Evolutionary conservation across 2,329 filamentous ascomycete genomes (phyloP), one percentile per base, ranked within the genome.

Genomic region (Neofusicoccum umdonicola): DNA sequence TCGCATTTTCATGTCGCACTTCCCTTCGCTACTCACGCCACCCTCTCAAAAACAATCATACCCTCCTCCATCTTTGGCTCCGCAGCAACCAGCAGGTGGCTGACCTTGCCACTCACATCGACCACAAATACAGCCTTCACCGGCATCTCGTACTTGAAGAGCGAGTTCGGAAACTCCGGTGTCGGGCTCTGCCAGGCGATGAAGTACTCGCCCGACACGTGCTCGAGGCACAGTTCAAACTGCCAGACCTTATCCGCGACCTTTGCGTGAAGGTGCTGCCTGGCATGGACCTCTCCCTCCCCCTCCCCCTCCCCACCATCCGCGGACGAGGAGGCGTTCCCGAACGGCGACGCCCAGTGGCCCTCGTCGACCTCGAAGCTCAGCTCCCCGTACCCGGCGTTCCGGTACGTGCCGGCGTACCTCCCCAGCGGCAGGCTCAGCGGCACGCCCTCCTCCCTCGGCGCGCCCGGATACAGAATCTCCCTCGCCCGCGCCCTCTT

Each of bases 161-260:
- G 34, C 51, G 13, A 27, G 34, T 37, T 57, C 12, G 62, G 62
- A 31, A n/a, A 9, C 6, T 57, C 51, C 34, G 27, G 8, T 12
- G 44, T 6, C 7, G 51, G 19, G 3, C 39, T 19, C 42, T 11
- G 5, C 62, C 62, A 58, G 6, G 51, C 62, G 12, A 64, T 17
- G 39, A 64, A 64, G 52, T n/a, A 58, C 51, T 63, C 50, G 34
- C 62, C 62, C 41, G 51, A 39, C 1, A 64, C 62, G 17, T 58
- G 62, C 42, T 57, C 52, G 4, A 64, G 37, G 42, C 39, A 50
- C 15, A 57, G 11, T 13, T 31, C 17, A 8, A 15, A 37, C n/a
- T 17, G 2, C 62, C 62, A 64, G 15, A 37, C 22, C 41, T 45
- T 54, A 17, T 64, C 62, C 6, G 5, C 6, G 12, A 64, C 39